phyloP scores from a whole-genome alignment of 1,139 yeast species.

The Eremothecium gossypii region DNA sequence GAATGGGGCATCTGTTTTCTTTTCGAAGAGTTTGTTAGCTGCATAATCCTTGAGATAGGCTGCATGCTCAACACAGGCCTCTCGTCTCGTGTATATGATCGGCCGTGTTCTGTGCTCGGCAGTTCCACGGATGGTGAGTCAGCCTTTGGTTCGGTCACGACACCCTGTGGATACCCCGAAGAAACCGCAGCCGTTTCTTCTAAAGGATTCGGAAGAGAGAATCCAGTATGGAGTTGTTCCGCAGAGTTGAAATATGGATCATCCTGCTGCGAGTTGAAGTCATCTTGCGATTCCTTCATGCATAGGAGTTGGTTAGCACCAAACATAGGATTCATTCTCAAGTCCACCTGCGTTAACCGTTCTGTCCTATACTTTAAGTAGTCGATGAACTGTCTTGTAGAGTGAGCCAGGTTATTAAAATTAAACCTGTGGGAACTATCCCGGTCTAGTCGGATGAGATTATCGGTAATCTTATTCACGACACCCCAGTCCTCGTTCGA shows the following conservation, averaged over 20 bases:
- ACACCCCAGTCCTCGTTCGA: conserved; percentile 2
- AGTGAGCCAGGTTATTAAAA: conserved; percentile 13
- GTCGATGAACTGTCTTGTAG: conserved; percentile 7
- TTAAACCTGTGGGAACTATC: conserved; percentile 11
- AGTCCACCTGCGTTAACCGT: background rate
- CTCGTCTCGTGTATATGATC: too few relatives aligned
- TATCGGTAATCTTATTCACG: conserved; percentile 12
- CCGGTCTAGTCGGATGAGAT: conserved; percentile 13
- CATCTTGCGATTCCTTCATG: conserved; percentile 15
- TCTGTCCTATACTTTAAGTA: conserved; percentile 9
- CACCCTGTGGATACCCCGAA: too few relatives aligned
- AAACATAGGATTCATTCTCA: conserved; percentile 12
- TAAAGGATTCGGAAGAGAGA: background rate
- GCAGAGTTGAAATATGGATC: background rate
- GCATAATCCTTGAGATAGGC: too few relatives aligned
- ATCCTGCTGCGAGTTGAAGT: conserved; percentile 19
- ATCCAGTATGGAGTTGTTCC: background rate
- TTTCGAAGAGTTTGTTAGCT: background rate
- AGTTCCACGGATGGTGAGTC: too few relatives aligned
- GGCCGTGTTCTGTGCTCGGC: too few relatives aligned
- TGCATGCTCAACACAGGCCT: too few relatives aligned
- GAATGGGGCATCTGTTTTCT: background rate
- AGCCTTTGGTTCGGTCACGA: too few relatives aligned
- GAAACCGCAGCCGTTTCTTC: too few relatives aligned
- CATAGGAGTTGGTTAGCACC: conserved; percentile 4